Evolutionary conservation across 2,329 filamentous ascomycete species (phyloP).

Genomic region (Stagonosporopsis vannaccii): DNA sequence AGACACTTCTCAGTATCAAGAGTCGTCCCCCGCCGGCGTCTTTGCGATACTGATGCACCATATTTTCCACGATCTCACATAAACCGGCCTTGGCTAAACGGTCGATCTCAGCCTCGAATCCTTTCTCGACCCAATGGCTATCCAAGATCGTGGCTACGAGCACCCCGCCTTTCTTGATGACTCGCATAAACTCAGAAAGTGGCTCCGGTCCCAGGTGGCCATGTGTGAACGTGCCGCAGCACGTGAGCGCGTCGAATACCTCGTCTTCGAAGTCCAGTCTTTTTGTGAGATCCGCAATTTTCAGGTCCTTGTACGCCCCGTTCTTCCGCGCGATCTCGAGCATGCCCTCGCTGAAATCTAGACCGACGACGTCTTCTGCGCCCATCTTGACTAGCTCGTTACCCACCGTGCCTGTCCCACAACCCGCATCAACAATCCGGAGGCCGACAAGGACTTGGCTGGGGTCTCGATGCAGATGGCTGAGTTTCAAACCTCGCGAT

Average conservation of each 20-base stretch:
- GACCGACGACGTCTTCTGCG: constrained; percentile 58
- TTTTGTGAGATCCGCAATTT: constrained; percentile 57
- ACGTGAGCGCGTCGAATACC: constrained; percentile 60
- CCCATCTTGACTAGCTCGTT: constrained; percentile 55
- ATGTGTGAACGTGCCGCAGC: constrained; percentile 63
- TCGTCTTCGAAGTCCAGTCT: constrained; percentile 51
- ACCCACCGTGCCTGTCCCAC: constrained; percentile 63
- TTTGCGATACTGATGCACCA: constrained; percentile 43
- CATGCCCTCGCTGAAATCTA: constrained; percentile 63
- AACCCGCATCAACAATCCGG: constrained; percentile 62
- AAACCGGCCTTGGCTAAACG: constrained; percentile 43
- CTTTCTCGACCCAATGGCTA: constrained; percentile 58
- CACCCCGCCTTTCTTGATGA: constrained; percentile 57
- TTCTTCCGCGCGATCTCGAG: constrained; percentile 59
- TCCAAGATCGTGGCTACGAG: constrained; percentile 61
- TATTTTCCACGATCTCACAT: constrained; percentile 48
- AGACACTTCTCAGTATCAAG: constrained; percentile 23
- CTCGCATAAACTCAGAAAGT: constrained; percentile 59
- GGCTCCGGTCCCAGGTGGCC: constrained; percentile 61
- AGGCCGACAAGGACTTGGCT: constrained; percentile 27
- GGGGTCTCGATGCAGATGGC: constrained; percentile 20
- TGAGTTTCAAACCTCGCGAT: constrained; percentile 22
- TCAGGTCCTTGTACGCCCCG: constrained; percentile 57
- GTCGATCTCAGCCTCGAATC: constrained; percentile 57
- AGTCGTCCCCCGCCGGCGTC: constrained; percentile 28